These are phyloP conservation scores for Isoetes taiwanensis DNA, from an alignment of 75 land plant species.

Conservation along the genomic window DNA sequence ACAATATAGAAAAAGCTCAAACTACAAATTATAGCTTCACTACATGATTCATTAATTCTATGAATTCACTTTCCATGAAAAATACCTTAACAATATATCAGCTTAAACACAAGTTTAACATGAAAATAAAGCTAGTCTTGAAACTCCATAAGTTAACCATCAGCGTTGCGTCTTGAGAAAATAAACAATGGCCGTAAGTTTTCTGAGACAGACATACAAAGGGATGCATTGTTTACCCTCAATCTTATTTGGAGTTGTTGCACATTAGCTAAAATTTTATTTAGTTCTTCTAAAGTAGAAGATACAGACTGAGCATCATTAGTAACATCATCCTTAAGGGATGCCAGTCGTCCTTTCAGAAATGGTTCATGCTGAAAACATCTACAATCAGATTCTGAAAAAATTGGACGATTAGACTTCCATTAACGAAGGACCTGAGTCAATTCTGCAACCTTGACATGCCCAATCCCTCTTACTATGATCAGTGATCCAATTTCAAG, in stretches of 20 bases:
- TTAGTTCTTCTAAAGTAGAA: conserved; percentile 26
- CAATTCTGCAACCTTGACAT: conserved; percentile 45
- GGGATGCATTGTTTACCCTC: conserved; percentile 42
- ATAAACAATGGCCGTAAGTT: no score
- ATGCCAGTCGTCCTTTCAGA: conserved; percentile 47
- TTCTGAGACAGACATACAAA: no score
- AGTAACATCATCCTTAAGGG: conserved; percentile 36
- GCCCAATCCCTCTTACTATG: conserved; percentile 71
- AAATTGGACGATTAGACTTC: no score
- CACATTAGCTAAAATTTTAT: conserved; percentile 37
- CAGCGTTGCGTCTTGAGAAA: no score
- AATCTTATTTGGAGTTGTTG: conserved; percentile 68
- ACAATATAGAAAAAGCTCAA: no score
- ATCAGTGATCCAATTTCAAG: conserved; percentile 73
- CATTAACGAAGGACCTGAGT: conserved; percentile 57
- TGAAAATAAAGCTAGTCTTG: no score
- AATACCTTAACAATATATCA: no score
- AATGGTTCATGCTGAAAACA: conserved; percentile 58
- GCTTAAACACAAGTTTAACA: no score
- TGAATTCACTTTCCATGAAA: no score
- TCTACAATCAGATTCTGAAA: not conserved
- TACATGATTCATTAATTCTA: no score
- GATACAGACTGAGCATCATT: conserved; percentile 13
- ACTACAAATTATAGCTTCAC: no score
- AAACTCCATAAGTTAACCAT: no score